Evolutionary conservation across 1,139 yeast species (phyloP).

Genomic region (Yamadazyma sp.): DNA sequence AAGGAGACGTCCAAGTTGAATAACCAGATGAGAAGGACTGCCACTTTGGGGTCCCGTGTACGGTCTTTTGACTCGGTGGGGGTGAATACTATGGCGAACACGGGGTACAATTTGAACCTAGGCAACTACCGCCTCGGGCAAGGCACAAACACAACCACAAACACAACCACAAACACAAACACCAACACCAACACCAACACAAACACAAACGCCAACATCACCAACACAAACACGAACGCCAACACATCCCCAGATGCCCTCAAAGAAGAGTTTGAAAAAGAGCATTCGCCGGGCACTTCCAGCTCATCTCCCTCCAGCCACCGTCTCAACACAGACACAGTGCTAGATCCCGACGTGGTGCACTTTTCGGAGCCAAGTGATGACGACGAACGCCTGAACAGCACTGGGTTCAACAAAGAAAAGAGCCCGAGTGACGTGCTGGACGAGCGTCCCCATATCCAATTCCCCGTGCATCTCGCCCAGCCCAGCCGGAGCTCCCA

Average conservation of each 20-base stretch:
- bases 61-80: slow-evolving; percentile 30
- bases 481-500: background rate
- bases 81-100: slow-evolving; percentile 37
- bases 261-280: background rate
- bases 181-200: too few species aligned
- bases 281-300: background rate
- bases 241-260: too few species aligned
- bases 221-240: background rate
- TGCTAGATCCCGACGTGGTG: slow-evolving; percentile 16
- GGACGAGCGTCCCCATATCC: slow-evolving; percentile 4
- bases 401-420: background rate
- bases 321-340: too few species aligned
- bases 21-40: slow-evolving; percentile 70
- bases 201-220: slow-evolving; percentile 12
- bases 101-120: slow-evolving; percentile 34
- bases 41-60: slow-evolving; percentile 66
- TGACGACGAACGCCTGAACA: slow-evolving; percentile 18
- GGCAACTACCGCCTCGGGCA: slow-evolving; percentile 3
- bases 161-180: slow-evolving; percentile 11
- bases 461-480: slow-evolving; percentile 4
- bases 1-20: slow-evolving; percentile 71
- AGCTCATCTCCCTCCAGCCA: background rate
- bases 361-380: slow-evolving; percentile 45
- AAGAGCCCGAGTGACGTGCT: background rate
- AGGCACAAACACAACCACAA: background rate